Conservation (phyloP, 768 basidiomycete species). For the Lentinula sp. region DNA sequence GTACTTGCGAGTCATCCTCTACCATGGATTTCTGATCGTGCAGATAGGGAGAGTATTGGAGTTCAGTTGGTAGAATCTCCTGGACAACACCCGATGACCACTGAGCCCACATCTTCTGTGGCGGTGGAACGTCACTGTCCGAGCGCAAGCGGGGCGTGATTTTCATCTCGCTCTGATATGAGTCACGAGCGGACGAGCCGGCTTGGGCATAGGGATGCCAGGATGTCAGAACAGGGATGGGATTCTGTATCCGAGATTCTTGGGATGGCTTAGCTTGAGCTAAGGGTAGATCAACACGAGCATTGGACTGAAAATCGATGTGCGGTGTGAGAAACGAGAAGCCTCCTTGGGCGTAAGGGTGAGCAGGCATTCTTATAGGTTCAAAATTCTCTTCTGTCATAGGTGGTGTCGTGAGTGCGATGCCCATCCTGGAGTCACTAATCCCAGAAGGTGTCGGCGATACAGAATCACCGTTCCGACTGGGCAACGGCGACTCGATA, state of each 20-base stretch:
- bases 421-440: constrained; percentile 26
- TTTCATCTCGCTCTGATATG: constrained; percentile 25
- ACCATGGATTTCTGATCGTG: constrained; percentile 16
- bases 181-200: constrained; percentile 20
- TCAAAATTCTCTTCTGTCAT: constrained; percentile 21
- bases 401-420: constrained; percentile 31
- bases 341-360: constrained; percentile 47
- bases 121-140: constrained; percentile 33
- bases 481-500: constrained; percentile 15
- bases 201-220: constrained; percentile 41
- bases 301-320: constrained; percentile 19
- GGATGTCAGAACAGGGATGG: constrained; percentile 27
- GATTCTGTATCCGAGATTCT: neutral
- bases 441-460: constrained; percentile 23
- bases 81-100: constrained; percentile 37
- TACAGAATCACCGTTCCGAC: constrained; percentile 9
- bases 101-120: constrained; percentile 47
- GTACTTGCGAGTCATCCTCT: neutral
- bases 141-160: constrained; percentile 25
- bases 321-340: constrained; percentile 20
- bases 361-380: constrained; percentile 29
- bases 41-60: constrained; percentile 43
- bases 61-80: constrained; percentile 38
- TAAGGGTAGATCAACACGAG: constrained; percentile 25
- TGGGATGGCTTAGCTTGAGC: neutral